Conservation (phyloP, 208 protist species). For the Trypanosoma conorhini region DNA sequence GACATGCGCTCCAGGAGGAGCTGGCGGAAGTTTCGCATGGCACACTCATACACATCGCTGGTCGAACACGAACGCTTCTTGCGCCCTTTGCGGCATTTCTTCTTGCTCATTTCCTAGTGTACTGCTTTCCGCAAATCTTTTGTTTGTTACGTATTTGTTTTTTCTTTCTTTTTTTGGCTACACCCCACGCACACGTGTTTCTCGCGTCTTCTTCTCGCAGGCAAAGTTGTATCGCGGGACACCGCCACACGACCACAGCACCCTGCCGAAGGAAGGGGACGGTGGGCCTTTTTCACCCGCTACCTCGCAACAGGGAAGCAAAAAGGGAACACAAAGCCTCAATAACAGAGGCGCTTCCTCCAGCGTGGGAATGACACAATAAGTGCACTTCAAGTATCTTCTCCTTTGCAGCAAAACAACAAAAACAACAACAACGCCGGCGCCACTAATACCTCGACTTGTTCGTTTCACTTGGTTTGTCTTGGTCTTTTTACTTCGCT, state of each 20-base stretch:
- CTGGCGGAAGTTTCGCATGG: conserved; percentile 16
- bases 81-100: not conserved
- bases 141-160: not conserved
- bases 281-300: not conserved
- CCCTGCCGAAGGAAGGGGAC: not conserved
- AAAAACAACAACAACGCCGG: not conserved
- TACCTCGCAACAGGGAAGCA: not conserved
- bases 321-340: not conserved
- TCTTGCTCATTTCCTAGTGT: not conserved
- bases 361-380: not conserved
- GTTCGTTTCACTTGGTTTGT: not conserved
- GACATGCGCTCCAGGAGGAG: conserved; percentile 12
- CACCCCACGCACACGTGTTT: too few species aligned
- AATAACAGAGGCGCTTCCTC: not conserved
- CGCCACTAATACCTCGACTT: not conserved
- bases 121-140: not conserved
- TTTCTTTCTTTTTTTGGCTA: not conserved
- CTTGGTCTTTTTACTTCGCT: not conserved
- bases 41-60: conserved; percentile 4
- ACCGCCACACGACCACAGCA: not conserved
- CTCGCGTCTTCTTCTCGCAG: too few species aligned
- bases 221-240: not conserved
- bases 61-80: conserved; percentile 2
- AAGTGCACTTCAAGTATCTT: not conserved
- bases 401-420: not conserved